These are phyloP conservation scores for Brettanomyces sp. DNA, from an alignment of 805 yeast genomes.

Conservation along the genomic window DNA sequence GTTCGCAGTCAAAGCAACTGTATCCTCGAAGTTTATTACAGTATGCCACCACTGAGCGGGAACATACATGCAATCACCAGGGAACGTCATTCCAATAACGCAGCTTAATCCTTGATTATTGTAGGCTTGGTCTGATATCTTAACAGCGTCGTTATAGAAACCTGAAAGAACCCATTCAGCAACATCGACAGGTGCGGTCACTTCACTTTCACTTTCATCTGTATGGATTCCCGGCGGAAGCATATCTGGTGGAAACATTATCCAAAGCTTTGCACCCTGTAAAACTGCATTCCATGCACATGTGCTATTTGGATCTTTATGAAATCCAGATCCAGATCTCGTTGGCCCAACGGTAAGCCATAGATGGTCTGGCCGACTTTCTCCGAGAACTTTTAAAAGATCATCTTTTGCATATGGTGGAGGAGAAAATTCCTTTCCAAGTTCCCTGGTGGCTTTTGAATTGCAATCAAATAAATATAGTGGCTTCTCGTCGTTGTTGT, in stretches of 20 bases:
- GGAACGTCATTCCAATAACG: slow-evolving; percentile 61
- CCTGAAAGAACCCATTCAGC: slow-evolving; percentile 89
- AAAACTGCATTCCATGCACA: slow-evolving; percentile 84
- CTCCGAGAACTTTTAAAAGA: slow-evolving; percentile 25
- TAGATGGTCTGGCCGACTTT: slow-evolving; percentile 79
- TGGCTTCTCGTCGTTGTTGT: slow-evolving; percentile 75
- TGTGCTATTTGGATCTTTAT: slow-evolving; percentile 86
- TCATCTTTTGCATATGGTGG: slow-evolving; percentile 54
- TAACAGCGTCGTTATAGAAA: slow-evolving; percentile 60
- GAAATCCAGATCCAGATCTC: slow-evolving; percentile 82
- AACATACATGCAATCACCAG: slow-evolving; percentile 80
- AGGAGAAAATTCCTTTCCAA: slow-evolving; percentile 37
- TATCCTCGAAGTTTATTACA: slow-evolving; percentile 75
- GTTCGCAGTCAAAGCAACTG: slow-evolving; percentile 84
- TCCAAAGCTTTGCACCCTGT: slow-evolving; percentile 73
- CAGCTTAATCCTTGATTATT: slow-evolving; percentile 30
- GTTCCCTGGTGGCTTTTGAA: slow-evolving; percentile 52
- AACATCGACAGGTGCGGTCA: slow-evolving; percentile 82
- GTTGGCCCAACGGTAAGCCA: slow-evolving; percentile 85
- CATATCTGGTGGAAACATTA: slow-evolving; percentile 72
- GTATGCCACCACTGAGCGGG: slow-evolving; percentile 98
- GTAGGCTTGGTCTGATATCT: slow-evolving; percentile 31
- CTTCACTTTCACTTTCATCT: slow-evolving; percentile 72
- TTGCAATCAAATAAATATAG: slow-evolving; percentile 78
- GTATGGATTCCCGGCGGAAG: slow-evolving; percentile 84